A percentile compares a stretch with the other conserved stretches of the same genome.
phyloP scores from a whole-genome alignment of 2,329 filamentous ascomycete genomes.

The Diaporthe australafricana region DNA sequence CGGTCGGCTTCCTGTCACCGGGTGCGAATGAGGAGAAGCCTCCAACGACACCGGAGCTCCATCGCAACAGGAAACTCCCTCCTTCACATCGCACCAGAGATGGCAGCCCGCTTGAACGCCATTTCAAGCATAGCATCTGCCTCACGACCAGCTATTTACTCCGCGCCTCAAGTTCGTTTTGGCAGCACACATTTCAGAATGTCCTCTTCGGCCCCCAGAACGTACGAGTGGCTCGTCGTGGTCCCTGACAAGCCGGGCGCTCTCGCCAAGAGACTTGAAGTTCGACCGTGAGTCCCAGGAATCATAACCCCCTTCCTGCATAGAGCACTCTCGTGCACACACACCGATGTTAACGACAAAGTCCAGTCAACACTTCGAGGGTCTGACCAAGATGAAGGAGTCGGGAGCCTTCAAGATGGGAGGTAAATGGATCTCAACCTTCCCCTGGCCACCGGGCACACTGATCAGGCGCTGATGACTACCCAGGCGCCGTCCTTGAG shows the following conservation, averaged over 20 bases:
- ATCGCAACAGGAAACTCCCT: not conserved
- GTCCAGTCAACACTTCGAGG: conserved; percentile 64
- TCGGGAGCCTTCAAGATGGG: conserved; percentile 73
- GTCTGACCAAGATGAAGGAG: conserved; percentile 63
- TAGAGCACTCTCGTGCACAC: not conserved
- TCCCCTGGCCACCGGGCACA: not conserved
- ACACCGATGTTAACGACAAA: conserved; percentile 8
- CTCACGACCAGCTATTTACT: conserved; percentile 21
- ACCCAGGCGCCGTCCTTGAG: conserved; percentile 73
- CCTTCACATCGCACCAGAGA: not conserved
- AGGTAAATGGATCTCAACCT: conserved; percentile 55
- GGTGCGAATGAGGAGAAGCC: conserved; percentile 9
- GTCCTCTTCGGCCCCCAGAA: conserved; percentile 44
- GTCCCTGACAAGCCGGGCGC: conserved; percentile 74
- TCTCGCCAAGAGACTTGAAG: conserved; percentile 70
- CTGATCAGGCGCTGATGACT: conserved; percentile 27
- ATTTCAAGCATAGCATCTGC: conserved; percentile 28
- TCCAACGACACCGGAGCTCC: conserved; percentile 11
- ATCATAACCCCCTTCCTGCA: too few species aligned
- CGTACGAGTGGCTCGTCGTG: conserved; percentile 76
- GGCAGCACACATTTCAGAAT: conserved; percentile 20
- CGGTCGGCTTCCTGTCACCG: not conserved
- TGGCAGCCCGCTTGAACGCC: conserved; percentile 31
- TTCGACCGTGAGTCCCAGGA: conserved; percentile 62
- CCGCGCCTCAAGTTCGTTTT: not conserved